Conservation (phyloP, 2,329 filamentous ascomycete species). For the Calonectria montana region DNA sequence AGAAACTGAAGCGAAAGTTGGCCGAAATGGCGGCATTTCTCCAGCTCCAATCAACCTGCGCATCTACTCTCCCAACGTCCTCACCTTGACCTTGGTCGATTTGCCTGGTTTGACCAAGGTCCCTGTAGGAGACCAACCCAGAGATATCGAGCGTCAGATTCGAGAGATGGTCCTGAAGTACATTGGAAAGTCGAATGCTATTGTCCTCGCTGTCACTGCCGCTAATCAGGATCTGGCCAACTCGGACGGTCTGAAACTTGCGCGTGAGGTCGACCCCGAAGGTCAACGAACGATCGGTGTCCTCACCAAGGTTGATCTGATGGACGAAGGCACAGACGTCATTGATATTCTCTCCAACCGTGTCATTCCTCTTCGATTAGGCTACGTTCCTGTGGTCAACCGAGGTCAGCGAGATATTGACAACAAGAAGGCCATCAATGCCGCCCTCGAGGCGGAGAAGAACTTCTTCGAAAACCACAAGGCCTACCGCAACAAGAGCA, state of each 20-base stretch:
- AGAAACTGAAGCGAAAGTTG: slow-evolving; percentile 97
- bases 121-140: slow-evolving; percentile 93
- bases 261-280: slow-evolving; percentile 95
- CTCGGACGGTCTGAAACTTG: slow-evolving; percentile 96
- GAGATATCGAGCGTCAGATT: slow-evolving; percentile 97
- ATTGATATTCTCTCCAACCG: slow-evolving; percentile 98
- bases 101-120: slow-evolving; percentile 96
- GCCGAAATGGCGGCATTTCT: slow-evolving; percentile 95
- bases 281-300: slow-evolving; percentile 98
- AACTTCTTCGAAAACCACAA: slow-evolving; percentile 99
- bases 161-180: slow-evolving; percentile 98
- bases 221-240: slow-evolving; percentile 99
- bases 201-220: slow-evolving; percentile 94
- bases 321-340: slow-evolving; percentile 98
- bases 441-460: slow-evolving; percentile 92
- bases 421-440: slow-evolving; percentile 94
- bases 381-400: slow-evolving; percentile 98
- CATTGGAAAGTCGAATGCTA: slow-evolving; percentile 98
- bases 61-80: slow-evolving; percentile 98
- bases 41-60: slow-evolving; percentile 96
- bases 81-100: slow-evolving; percentile 96
- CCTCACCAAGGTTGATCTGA: slow-evolving; percentile 97
- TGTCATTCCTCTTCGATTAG: slow-evolving; percentile 93
- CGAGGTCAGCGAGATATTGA: slow-evolving; percentile 98
- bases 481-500: slow-evolving; percentile 97